These are phyloP conservation scores for Neoboletus magnificus DNA, from an alignment of 768 basidiomycete species.

Conservation along the genomic window DNA sequence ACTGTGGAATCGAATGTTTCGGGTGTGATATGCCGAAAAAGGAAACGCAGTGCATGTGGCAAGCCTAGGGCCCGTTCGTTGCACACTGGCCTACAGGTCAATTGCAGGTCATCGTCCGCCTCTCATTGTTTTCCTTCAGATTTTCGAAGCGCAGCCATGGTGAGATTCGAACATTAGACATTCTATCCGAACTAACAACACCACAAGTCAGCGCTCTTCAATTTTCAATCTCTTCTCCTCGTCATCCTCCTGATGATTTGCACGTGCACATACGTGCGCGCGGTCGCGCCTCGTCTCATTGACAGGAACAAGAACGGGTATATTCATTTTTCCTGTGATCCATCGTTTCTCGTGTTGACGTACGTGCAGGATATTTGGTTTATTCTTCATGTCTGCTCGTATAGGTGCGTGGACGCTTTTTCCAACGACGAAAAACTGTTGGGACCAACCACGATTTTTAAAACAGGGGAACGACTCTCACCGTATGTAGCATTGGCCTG, in stretches of 20 bases:
- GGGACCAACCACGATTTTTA: background rate
- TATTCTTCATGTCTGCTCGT: slow-evolving; percentile 94
- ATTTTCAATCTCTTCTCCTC: slow-evolving; percentile 93
- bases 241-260: slow-evolving; percentile 93
- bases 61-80: no score
- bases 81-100: background rate
- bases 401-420: slow-evolving; percentile 64
- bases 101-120: background rate
- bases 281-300: slow-evolving; percentile 83
- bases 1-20: background rate
- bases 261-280: slow-evolving; percentile 94
- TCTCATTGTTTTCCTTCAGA: background rate
- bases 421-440: background rate
- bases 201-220: slow-evolving; percentile 90
- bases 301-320: slow-evolving; percentile 96
- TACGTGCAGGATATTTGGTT: slow-evolving; percentile 69
- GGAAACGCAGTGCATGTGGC: background rate
- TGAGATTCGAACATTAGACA: background rate
- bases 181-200: background rate
- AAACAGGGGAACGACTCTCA: slow-evolving; percentile 88
- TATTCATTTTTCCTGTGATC: slow-evolving; percentile 14
- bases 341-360: slow-evolving; percentile 2
- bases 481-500: slow-evolving; percentile 96
- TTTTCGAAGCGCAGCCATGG: slow-evolving; percentile 12
- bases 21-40: background rate